Percentiles rank a stretch among this genome's conserved stretches.
phyloP scores from a whole-genome alignment of 2,329 filamentous ascomycete species.

The Camptophora hylomeconis region DNA sequence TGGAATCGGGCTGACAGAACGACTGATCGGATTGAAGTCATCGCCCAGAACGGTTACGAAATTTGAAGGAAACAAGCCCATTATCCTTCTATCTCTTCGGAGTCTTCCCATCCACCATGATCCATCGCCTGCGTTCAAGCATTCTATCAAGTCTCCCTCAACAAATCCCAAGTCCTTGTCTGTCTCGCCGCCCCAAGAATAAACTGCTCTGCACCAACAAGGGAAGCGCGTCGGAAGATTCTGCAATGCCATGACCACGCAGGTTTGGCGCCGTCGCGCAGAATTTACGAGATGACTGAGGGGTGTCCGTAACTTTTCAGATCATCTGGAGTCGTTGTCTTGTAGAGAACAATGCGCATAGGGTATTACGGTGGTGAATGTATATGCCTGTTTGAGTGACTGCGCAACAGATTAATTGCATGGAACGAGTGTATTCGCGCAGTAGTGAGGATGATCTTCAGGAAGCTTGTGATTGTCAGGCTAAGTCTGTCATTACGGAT shows the following conservation, averaged over 20 bases:
- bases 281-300: too few relatives aligned
- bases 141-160: slow-evolving; percentile 95
- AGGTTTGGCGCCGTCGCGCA: too few relatives aligned
- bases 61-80: slow-evolving; percentile 92
- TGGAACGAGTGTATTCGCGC: too few relatives aligned
- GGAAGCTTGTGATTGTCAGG: too few relatives aligned
- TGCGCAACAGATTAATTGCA: too few relatives aligned
- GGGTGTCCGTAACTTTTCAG: too few relatives aligned
- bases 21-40: slow-evolving; percentile 58
- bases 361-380: too few relatives aligned
- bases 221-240: slow-evolving; percentile 65
- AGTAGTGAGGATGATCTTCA: too few relatives aligned
- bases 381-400: too few relatives aligned
- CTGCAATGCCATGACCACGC: slow-evolving; percentile 9
- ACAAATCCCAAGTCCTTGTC: slow-evolving; percentile 94
- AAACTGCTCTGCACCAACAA: slow-evolving; percentile 82
- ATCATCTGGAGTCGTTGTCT: too few relatives aligned
- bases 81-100: slow-evolving; percentile 75
- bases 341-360: too few relatives aligned
- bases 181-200: slow-evolving; percentile 90
- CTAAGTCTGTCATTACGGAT: too few relatives aligned
- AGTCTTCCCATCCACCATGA: slow-evolving; percentile 97
- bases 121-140: slow-evolving; percentile 90
- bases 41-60: slow-evolving; percentile 86
- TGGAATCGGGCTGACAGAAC: slow-evolving; percentile 39